Conservation (phyloP, 2,329 filamentous ascomycete species). For the Byssoonygena ceratinophila region DNA sequence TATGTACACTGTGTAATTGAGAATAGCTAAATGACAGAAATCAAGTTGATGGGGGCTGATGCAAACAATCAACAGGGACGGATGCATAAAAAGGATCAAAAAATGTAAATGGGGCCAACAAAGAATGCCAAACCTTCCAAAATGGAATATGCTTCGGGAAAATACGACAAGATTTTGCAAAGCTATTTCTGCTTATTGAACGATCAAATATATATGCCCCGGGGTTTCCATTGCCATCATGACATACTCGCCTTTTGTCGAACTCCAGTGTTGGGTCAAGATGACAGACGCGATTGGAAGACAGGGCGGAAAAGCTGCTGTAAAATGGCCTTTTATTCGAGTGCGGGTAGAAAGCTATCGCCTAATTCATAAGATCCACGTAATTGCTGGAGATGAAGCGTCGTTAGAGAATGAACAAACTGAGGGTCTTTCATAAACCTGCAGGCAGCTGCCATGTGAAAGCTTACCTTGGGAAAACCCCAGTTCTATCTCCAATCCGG, state of each 20-base stretch:
- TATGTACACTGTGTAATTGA: too few species aligned
- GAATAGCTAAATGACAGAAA: too few species aligned
- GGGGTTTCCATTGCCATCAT: background rate
- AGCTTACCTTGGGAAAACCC: slow-evolving; percentile 79
- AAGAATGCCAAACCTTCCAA: background rate
- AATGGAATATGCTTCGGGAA: background rate
- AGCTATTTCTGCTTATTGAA: background rate
- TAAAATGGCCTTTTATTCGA: background rate
- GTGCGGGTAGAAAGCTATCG: background rate
- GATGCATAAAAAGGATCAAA: too few species aligned
- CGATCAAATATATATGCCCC: background rate
- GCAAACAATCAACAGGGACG: too few species aligned
- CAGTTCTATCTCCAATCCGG: slow-evolving; percentile 69
- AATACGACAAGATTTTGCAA: background rate
- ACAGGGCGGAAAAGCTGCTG: background rate
- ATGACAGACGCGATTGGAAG: background rate
- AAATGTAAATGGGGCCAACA: background rate
- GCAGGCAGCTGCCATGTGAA: background rate
- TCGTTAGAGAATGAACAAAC: slow-evolving; percentile 3
- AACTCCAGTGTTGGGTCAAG: slow-evolving; percentile 2
- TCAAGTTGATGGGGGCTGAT: too few species aligned
- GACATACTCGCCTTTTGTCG: background rate
- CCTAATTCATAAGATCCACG: slow-evolving; percentile 21
- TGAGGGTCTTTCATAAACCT: slow-evolving; percentile 1
- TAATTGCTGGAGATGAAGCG: slow-evolving; percentile 23